Conservation (phyloP, 345 rosid species). For the Orychophragmus violaceus region DNA sequence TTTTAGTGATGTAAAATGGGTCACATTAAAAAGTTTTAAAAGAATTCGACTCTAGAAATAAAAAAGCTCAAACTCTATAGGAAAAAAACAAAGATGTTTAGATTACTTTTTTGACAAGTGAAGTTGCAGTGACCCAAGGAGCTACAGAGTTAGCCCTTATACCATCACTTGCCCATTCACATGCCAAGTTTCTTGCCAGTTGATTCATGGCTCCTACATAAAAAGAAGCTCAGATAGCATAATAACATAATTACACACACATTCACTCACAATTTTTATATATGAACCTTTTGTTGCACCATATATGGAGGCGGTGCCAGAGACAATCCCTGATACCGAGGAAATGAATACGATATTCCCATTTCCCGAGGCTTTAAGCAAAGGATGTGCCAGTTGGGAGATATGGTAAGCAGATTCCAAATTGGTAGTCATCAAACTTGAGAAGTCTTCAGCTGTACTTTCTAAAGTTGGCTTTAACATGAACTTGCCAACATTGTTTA, state of each 20-base stretch:
- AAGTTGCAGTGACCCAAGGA: slow-evolving; percentile 19
- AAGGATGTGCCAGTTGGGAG: slow-evolving; percentile 23
- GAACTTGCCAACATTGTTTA: slow-evolving; percentile 51
- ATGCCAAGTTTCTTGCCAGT: slow-evolving; percentile 19
- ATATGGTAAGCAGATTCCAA: slow-evolving; percentile 30
- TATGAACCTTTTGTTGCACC: slow-evolving; percentile 27
- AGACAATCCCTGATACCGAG: slow-evolving; percentile 32
- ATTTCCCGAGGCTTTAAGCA: slow-evolving; percentile 33
- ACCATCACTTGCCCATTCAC: slow-evolving; percentile 20
- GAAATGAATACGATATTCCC: slow-evolving; percentile 54
- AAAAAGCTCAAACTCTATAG: background rate
- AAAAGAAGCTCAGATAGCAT: background rate
- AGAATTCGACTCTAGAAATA: too few relatives aligned
- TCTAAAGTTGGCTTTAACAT: slow-evolving; percentile 33
- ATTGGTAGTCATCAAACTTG: slow-evolving; percentile 14
- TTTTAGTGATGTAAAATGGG: too few relatives aligned
- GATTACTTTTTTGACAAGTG: slow-evolving; percentile 1
- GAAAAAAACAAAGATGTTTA: background rate
- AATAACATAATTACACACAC: background rate
- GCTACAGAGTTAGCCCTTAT: slow-evolving; percentile 21
- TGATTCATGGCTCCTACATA: slow-evolving; percentile 30
- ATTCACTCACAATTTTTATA: background rate
- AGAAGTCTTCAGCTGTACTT: slow-evolving; percentile 13
- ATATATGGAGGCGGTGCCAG: slow-evolving; percentile 33
- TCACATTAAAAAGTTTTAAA: too few relatives aligned